Evolutionary conservation across 805 yeast species (phyloP), one percentile per base, ranked within the genome.

Genomic region (Brettanomyces nanus): DNA sequence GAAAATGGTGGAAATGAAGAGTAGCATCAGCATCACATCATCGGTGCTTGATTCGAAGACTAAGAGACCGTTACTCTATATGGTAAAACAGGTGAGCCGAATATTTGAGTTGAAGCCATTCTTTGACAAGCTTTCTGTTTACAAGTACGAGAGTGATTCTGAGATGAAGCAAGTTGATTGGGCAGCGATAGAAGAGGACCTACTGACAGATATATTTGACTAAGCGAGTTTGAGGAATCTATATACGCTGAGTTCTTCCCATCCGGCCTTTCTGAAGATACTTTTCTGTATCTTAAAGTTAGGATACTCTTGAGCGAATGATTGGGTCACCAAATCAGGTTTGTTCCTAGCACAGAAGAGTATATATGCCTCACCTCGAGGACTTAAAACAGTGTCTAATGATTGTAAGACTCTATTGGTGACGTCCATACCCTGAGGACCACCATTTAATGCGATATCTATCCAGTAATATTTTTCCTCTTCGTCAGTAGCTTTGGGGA

Each of bases 281-380:
- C 85, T 64, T n/a, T 61, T 47, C 2, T 64, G 62, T 1, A 73
- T 74, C 0, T 38, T 38, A 86, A 95, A 90, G 2, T 45, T 39
- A 1, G 21, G 19, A 33, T 47, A 37, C 4, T 31, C n/a, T 2
- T 27, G 5, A 13, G 49, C 37, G 77, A 85, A 80, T 2, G 37
- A 31, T 6, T 54, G 47, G 0, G 69, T 69, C 1, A 89, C 84
- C 5, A 54, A 43, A 11, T 72, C 74, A 0, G 97, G 97, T 26
- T 78, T 72, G 53, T 92, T 92, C 45, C 96, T 66, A 6, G 95
- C 95, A 58, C 97, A 90, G 51, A 92, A 92, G 25, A 92, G 62
- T 11, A 92, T 79, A 50, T 86, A 90, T 0, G 97, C 97, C 4
- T 75, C 68, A 0, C 98, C 98, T 1, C 56, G 44, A 0, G 55